phyloP scores from a whole-genome alignment of 306 rosid genomes.

The Alnus rubra region DNA sequence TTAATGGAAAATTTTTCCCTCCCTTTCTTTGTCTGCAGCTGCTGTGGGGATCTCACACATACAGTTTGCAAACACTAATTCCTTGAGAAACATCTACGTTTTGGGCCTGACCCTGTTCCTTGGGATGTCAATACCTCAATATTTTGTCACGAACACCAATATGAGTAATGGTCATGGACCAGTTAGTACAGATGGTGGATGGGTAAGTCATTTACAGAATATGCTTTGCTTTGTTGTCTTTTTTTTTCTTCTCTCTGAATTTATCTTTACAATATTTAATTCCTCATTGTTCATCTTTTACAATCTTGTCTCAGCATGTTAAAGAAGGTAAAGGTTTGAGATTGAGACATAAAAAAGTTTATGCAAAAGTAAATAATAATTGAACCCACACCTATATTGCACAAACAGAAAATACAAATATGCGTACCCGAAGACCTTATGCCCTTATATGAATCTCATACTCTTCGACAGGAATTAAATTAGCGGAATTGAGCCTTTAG shows the following conservation, averaged over 20 bases:
- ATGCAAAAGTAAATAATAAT: neutral
- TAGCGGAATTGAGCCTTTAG: neutral
- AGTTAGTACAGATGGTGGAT: conserved; percentile 68
- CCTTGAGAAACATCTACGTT: conserved; percentile 80
- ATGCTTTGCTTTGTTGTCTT: neutral
- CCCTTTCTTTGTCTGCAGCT: conserved; percentile 49
- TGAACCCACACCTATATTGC: neutral
- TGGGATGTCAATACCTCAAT: conserved; percentile 87
- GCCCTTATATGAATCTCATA: neutral
- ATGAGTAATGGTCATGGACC: conserved; percentile 79
- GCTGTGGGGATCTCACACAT: conserved; percentile 77
- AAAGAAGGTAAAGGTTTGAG: neutral
- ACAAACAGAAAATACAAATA: neutral
- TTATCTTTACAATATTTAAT: neutral
- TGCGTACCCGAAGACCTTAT: neutral
- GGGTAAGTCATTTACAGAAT: conserved; percentile 60
- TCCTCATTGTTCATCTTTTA: neutral
- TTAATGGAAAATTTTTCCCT: neutral
- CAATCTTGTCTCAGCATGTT: neutral
- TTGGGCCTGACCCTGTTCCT: conserved; percentile 84
- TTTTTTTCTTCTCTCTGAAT: neutral
- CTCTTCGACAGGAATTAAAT: neutral
- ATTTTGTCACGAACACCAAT: conserved; percentile 59
- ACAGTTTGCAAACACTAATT: conserved; percentile 65
- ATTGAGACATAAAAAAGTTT: neutral